Evolutionary conservation across 305 asterid species (phyloP), one percentile per base, ranked within the genome.

Genomic region (Solanum chacoense): DNA sequence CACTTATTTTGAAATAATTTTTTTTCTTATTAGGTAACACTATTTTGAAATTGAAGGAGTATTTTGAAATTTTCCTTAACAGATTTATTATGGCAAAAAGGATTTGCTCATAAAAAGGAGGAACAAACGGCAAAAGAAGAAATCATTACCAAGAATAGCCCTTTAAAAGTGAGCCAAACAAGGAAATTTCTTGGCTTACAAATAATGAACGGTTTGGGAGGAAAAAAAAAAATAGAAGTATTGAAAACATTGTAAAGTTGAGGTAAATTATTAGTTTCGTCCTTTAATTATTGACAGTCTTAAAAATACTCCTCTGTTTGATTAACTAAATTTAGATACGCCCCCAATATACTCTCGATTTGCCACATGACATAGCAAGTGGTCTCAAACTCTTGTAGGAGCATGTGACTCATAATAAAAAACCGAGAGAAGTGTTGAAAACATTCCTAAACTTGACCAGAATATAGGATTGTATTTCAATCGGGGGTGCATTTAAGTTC

Each of bases 141-240:
- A 67, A 34, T 22, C 31, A 11, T 22, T 35, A 76, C 31, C 29
- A 35, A 76, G 14, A 76, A 10, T 80, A 6, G 14, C 85, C 32
- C 85, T 40, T 80, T 16, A 42, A 55, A 29, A 28, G 50, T 26
- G 67, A 80, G 69, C 16, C 85, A 80, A 80, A 80, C 6, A 16
- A 6, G 71, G 37, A 40, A 28, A 29, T 72, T 86, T 86, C 88
- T 86, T 86, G 83, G 83, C 88, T 86, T 86, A 24, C 22, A 86
- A 86, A 86, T 34, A 50, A 35, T 72, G 83, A 55, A 86, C 36
- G 65, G 36, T 26, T 80, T 28, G 40, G 69, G 34, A 86, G n/a
- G 65, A 6, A 16, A 6, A 42, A 6, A 42, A 42, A 38, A 42
- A 13, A 4, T 12, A 0, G 7, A 42, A 42, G 55, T 12, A 42